Evolutionary conservation across 495 filamentous ascomycete species (phyloP), one percentile per base, ranked within the genome.

Genomic region (Mycothermus thermophilus): DNA sequence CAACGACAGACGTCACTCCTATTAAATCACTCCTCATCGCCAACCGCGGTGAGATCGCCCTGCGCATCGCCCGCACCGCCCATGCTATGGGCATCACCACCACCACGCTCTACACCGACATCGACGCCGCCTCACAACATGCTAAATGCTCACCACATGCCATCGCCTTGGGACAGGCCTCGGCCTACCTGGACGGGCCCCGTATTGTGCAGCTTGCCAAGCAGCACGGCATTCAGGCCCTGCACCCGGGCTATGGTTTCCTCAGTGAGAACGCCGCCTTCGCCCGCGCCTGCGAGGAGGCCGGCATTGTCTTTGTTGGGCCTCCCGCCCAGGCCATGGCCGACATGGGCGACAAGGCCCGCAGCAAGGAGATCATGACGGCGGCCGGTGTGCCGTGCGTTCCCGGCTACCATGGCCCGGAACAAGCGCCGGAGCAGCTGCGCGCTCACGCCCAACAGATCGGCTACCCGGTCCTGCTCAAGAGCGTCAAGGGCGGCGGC

Each of bases 171-270:
- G 87, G 86, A 0, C 72, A 78, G 1, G 67, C 84, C 2, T 73
- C 76, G 19, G 80, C 75, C 20, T 97, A 97, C 54, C 75, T 97
- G 19, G 87, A 97, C 57, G 86, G 83, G 12, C 83, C 93, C 39
- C 75, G 77, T 27, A 96, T 97, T 42, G 90, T 97, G 34, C 67
- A 71, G 30, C 75, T 87, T 30, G 90, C 92, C 8, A 85, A 85
- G 55, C 62, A 75, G 38, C 69, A 84, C 45, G 83, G 84, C 20
- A 94, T 88, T 48, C 71, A 83, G 49, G 84, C 80, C 10, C 78
- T 99, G 43, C 90, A 99, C 58, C 90, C 90, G 1, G 90, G 90
- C 4, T 99, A 99, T 65, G 90, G 90, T 11, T 99, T 96, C 66
- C 67, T 94, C 41, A 92, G 83, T 46, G 90, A 99, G 62, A 99